Conservation (phyloP, 75 land plant genomes). For the Sequoiadendron giganteum region DNA sequence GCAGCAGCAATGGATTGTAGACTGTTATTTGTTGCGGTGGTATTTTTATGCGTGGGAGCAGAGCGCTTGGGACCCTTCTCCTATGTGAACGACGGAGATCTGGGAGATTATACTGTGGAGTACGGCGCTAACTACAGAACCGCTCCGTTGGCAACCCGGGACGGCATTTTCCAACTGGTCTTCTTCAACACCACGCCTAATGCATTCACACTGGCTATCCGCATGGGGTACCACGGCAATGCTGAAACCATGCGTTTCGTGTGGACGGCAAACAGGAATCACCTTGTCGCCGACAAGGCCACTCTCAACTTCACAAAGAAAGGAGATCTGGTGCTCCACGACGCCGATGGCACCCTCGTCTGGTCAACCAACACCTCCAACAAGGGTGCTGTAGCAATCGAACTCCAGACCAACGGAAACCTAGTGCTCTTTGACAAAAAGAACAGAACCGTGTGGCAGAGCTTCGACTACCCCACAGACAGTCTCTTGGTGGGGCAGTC, state of each 20-base stretch:
- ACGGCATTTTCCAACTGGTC: constrained; percentile 16
- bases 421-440: constrained; percentile 33
- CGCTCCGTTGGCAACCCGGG: background rate
- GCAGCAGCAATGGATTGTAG: background rate
- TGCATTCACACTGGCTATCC: constrained; percentile 25
- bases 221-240: constrained; percentile 15
- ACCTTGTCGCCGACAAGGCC: constrained; percentile 44
- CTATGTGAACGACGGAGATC: constrained; percentile 26
- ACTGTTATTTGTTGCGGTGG: background rate
- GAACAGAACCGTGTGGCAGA: constrained; percentile 50
- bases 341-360: constrained; percentile 31
- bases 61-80: constrained; percentile 7
- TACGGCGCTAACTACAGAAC: constrained; percentile 30
- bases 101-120: constrained; percentile 21
- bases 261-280: constrained; percentile 50
- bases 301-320: constrained; percentile 24
- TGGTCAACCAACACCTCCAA: constrained; percentile 46
- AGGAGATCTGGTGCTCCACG: constrained; percentile 40
- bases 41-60: background rate
- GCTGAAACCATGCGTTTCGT: constrained; percentile 34
- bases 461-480: constrained; percentile 60
- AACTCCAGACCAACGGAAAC: constrained; percentile 35
- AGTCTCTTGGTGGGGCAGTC: constrained; percentile 50
- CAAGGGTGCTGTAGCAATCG: constrained; percentile 27
- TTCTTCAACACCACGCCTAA: constrained; percentile 56